Evolutionary conservation across 2,329 filamentous ascomycete genomes (phyloP).

Genomic region (Nannizziopsis barbatae): DNA sequence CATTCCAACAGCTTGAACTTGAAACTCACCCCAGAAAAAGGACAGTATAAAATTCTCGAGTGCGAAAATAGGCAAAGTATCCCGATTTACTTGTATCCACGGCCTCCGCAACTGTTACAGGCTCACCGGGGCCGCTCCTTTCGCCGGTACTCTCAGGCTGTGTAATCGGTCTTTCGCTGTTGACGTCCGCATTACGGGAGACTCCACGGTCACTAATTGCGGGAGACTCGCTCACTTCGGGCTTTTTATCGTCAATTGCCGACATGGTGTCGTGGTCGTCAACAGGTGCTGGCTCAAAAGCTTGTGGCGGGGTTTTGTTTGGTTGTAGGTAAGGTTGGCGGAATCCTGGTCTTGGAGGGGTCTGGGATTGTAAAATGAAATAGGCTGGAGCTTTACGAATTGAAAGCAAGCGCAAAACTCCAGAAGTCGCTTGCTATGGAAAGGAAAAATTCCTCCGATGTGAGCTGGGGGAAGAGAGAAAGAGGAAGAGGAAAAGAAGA

Average conservation of each 20-base stretch:
- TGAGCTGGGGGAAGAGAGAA: slow-evolving; percentile 11
- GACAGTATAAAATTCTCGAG: slow-evolving; percentile 78
- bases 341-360: too few relatives aligned
- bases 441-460: slow-evolving; percentile 5
- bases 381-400: slow-evolving; percentile 38
- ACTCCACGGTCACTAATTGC: neutral
- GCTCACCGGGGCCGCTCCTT: neutral
- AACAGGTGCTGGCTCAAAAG: neutral
- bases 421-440: slow-evolving; percentile 41
- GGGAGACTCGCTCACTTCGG: slow-evolving; percentile 1
- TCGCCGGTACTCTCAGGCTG: neutral
- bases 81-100: slow-evolving; percentile 37
- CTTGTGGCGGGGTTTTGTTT: neutral
- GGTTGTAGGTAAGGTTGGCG: neutral
- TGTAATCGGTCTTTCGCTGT: too few relatives aligned
- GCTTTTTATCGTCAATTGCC: neutral
- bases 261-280: neutral
- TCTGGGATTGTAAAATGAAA: neutral
- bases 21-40: slow-evolving; percentile 55
- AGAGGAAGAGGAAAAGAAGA: slow-evolving; percentile 9
- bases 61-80: slow-evolving; percentile 61
- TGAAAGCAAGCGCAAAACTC: slow-evolving; percentile 46
- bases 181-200: neutral
- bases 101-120: slow-evolving; percentile 22
- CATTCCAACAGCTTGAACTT: slow-evolving; percentile 11